Conservation (phyloP, 2,329 filamentous ascomycete genomes). For the Pyrenophora graminea region DNA sequence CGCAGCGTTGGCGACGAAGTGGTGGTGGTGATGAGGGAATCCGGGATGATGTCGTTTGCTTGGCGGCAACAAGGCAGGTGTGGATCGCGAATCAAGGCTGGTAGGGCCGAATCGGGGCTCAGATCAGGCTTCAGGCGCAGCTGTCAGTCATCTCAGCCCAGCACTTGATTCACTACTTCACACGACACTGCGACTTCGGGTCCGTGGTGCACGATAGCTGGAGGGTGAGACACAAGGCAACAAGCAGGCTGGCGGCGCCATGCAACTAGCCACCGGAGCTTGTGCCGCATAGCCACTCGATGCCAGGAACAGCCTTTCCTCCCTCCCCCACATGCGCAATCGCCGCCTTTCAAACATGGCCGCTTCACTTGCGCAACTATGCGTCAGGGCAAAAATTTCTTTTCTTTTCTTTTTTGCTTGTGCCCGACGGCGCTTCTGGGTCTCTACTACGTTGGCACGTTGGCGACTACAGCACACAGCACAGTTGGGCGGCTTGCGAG, state of each 20-base stretch:
- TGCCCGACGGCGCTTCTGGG: neutral
- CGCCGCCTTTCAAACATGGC: neutral
- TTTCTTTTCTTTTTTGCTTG: neutral
- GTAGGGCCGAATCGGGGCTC: constrained; percentile 26
- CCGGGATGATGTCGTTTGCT: constrained; percentile 33
- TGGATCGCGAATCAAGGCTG: constrained; percentile 20
- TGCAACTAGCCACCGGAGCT: constrained; percentile 20
- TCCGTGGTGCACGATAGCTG: neutral
- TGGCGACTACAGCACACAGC: constrained; percentile 2
- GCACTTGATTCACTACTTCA: constrained; percentile 9
- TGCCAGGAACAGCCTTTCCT: constrained; percentile 14
- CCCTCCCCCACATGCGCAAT: constrained; percentile 1
- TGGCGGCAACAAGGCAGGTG: constrained; percentile 18
- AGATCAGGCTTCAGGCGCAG: constrained; percentile 10
- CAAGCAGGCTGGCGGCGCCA: constrained; percentile 14
- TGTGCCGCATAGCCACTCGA: constrained; percentile 22
- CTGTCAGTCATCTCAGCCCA: constrained; percentile 19
- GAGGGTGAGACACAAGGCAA: neutral
- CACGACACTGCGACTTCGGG: neutral
- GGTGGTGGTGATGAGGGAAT: constrained; percentile 16
- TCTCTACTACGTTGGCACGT: neutral
- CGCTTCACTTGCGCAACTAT: constrained; percentile 3
- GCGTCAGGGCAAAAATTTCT: neutral
- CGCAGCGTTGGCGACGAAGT: constrained; percentile 3
- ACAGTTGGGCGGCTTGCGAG: constrained; percentile 9